Base-by-base conservation (phyloP, 768 basidiomycete genomes). In the Gyrodon lividus region DNA sequence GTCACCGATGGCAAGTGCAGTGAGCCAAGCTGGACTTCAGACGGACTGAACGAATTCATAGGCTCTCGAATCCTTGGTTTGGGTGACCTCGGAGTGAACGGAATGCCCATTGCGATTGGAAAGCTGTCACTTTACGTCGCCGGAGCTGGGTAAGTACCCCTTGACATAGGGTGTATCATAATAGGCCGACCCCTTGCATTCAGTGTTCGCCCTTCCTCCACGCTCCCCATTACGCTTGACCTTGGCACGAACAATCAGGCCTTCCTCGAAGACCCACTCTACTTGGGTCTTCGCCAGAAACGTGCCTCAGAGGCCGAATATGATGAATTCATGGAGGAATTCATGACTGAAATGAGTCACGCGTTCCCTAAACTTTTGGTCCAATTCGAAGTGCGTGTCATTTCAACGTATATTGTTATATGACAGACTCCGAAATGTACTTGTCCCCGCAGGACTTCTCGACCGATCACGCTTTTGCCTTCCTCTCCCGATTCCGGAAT, bases 61-160 rank as follows among this genome's bases (percentile, higher is more conserved):
- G 91, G 87, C 31, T 91, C 89, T 16, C 85, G 94, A 42, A 94
- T 96, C 60, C 80, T 97, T 31, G 94, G 94, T 51, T 72, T 97
- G 17, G 94, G 89, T 14, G 89, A 89, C 61, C 80, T 90, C 38
- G 88, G 89, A 31, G 78, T 88, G 26, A 90, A 90, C 63, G 88
- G 88, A 12, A 89, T 90, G 88, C 86, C 86, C 0, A 92, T 96
- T 59, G 83, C 89, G 7, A 86, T 94, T 45, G 94, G 94, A n/a
- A 96, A 97, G 70, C 77, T 98, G 6, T 90, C 89, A 16, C 78
- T 97, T 16, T 96, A 95, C 65, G 77, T 93, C 50, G 89, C 91
- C 17, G 92, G 90, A 28, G 94, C 91, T 50, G 93, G 93, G 89
- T 89, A 69, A 58, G 75, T 61, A 39, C 42, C 33, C 26, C 40